phyloP scores from a whole-genome alignment of 2,329 filamentous ascomycete species.

The Tolypocladium nubicola region DNA sequence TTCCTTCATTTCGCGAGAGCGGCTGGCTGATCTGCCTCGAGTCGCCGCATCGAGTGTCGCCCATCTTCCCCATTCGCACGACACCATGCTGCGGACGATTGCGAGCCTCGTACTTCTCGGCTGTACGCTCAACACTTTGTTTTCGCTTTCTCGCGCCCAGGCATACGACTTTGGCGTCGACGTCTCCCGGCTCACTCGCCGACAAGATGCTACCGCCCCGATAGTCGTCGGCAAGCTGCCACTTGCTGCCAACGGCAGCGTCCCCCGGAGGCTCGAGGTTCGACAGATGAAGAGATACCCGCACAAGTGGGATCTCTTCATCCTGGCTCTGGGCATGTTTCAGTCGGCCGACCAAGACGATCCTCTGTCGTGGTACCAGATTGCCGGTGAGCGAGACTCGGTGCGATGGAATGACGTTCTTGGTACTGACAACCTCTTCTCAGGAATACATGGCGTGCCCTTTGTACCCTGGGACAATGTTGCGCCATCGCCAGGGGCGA shows the following conservation, averaged over 20 bases:
- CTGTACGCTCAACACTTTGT: neutral
- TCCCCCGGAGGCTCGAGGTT: slow-evolving; percentile 52
- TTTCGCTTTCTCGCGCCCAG: slow-evolving; percentile 8
- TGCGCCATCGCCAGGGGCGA: slow-evolving; percentile 35
- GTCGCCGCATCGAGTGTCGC: neutral
- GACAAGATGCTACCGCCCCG: slow-evolving; percentile 22
- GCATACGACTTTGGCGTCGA: slow-evolving; percentile 43
- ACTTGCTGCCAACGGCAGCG: slow-evolving; percentile 23
- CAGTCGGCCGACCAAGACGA: slow-evolving; percentile 53
- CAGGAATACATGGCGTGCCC: slow-evolving; percentile 74
- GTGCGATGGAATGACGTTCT: neutral
- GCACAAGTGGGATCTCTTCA: slow-evolving; percentile 65
- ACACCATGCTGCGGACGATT: slow-evolving; percentile 2
- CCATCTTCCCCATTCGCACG: neutral
- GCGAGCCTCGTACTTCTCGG: neutral
- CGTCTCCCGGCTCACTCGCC: slow-evolving; percentile 26
- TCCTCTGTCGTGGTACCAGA: slow-evolving; percentile 65
- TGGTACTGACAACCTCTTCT: neutral
- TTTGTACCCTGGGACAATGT: slow-evolving; percentile 44
- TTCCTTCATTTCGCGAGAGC: neutral
- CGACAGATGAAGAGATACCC: slow-evolving; percentile 51
- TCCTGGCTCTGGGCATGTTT: slow-evolving; percentile 64
- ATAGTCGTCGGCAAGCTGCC: slow-evolving; percentile 35
- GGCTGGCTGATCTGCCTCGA: neutral
- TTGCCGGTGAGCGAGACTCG: slow-evolving; percentile 48